Percentiles rank a stretch among this genome's conserved stretches.
phyloP scores from a whole-genome alignment of 345 rosid genomes.

The Brassica cretica region DNA sequence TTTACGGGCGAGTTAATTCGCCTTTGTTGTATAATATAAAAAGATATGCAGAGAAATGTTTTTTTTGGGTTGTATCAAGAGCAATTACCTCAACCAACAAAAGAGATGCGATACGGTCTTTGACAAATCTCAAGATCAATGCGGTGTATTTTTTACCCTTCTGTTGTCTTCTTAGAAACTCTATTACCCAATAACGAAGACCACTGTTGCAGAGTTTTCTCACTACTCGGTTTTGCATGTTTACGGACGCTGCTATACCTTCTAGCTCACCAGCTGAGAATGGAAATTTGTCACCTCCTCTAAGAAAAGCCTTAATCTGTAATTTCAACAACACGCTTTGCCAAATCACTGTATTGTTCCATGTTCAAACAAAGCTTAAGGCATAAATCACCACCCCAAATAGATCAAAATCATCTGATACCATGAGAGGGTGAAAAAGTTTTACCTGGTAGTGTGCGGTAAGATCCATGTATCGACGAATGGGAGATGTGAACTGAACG shows the following conservation, averaged over 20 bases:
- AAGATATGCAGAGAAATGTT: too few relatives aligned
- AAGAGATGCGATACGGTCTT: slow-evolving; percentile 77
- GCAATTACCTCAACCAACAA: slow-evolving; percentile 70
- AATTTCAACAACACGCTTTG: slow-evolving; percentile 8
- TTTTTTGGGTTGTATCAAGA: not conserved
- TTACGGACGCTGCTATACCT: slow-evolving; percentile 71
- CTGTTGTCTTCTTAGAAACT: slow-evolving; percentile 75
- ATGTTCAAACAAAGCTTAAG: not conserved
- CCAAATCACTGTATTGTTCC: not conserved
- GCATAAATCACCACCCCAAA: not conserved
- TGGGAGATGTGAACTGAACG: slow-evolving; percentile 96
- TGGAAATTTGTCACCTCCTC: slow-evolving; percentile 84
- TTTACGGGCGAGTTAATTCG: not conserved
- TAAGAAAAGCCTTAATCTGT: slow-evolving; percentile 81
- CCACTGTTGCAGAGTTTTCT: slow-evolving; percentile 62
- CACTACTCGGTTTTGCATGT: slow-evolving; percentile 58
- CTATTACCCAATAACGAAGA: slow-evolving; percentile 90
- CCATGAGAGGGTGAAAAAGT: not conserved
- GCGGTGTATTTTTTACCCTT: slow-evolving; percentile 71
- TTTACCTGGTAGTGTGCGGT: slow-evolving; percentile 92
- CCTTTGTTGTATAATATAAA: not conserved
- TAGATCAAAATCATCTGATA: not conserved
- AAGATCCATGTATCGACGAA: slow-evolving; percentile 95
- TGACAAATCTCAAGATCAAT: slow-evolving; percentile 73
- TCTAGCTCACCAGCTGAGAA: slow-evolving; percentile 87